phyloP scores from a whole-genome alignment of 129 eudicot genomes.

The Chrysanthemum lavandulifolium region DNA sequence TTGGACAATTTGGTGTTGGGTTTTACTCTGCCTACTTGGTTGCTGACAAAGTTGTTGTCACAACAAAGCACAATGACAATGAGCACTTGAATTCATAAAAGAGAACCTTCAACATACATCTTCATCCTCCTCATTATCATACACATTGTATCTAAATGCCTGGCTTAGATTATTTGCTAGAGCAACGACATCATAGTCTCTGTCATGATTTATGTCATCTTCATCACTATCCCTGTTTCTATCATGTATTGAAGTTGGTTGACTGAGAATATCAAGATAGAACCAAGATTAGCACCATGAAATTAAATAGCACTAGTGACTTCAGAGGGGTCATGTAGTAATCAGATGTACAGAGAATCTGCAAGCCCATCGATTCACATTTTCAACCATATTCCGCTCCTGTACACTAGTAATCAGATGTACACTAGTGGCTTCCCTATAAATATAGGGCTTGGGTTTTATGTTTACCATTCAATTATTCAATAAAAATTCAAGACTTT shows the following conservation, averaged over 20 bases:
- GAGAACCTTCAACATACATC: constrained; percentile 47
- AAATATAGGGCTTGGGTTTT: too few relatives aligned
- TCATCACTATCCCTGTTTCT: constrained; percentile 87
- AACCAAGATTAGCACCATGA: constrained; percentile 5
- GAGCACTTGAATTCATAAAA: neutral
- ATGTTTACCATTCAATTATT: too few relatives aligned
- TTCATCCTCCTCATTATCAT: constrained; percentile 70
- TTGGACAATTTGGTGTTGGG: too few relatives aligned
- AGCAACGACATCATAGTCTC: constrained; percentile 91
- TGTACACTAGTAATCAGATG: too few relatives aligned
- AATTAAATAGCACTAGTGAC: neutral
- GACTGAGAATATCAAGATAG: constrained; percentile 45
- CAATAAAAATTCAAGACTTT: too few relatives aligned
- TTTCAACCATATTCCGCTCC: too few relatives aligned
- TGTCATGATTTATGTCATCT: constrained; percentile 81
- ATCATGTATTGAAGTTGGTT: constrained; percentile 83
- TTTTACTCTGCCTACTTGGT: too few relatives aligned
- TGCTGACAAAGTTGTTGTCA: too few relatives aligned
- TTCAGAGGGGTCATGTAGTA: neutral
- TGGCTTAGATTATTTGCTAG: constrained; percentile 86
- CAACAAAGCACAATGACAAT: too few relatives aligned
- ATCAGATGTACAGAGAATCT: neutral
- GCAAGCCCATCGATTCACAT: too few relatives aligned
- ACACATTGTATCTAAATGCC: constrained; percentile 69
- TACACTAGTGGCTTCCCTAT: too few relatives aligned